Evolutionary conservation across 345 rosid species (phyloP).

Genomic region (Arabis hirsuta): DNA sequence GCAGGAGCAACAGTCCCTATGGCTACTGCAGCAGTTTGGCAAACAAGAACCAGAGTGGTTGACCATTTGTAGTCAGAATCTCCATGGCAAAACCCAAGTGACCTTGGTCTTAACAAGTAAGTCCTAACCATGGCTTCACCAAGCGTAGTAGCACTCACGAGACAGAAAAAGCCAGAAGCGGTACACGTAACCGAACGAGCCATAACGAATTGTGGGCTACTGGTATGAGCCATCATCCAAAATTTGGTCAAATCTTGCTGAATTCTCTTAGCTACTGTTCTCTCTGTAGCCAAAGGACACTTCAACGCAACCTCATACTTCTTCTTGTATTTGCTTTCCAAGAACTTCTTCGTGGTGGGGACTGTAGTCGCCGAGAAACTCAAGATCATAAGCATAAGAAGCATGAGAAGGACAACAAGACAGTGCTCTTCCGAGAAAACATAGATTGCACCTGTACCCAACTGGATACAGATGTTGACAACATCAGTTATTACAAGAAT

Average conservation of each 20-base stretch:
- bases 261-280: conserved; percentile 46
- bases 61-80: conserved; percentile 91
- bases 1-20: conserved; percentile 76
- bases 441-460: conserved; percentile 79
- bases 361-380: conserved; percentile 30
- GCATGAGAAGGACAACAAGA: conserved; percentile 37
- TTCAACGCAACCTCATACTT: conserved; percentile 50
- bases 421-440: conserved; percentile 65
- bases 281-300: conserved; percentile 47
- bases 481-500: conserved; percentile 72
- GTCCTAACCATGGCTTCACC: conserved; percentile 71
- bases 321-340: conserved; percentile 15
- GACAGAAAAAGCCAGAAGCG: conserved; percentile 77
- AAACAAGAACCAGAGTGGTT: conserved; percentile 51
- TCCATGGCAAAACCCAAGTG: conserved; percentile 65
- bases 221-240: conserved; percentile 94
- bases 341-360: conserved; percentile 3
- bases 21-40: conserved; percentile 63
- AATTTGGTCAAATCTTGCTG: conserved; percentile 62
- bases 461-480: conserved; percentile 74
- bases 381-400: conserved; percentile 10
- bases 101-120: conserved; percentile 55
- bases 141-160: conserved; percentile 57
- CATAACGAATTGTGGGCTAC: conserved; percentile 84
- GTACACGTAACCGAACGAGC: conserved; percentile 80